Evolutionary conservation across 305 asterid species (phyloP).

Genomic region (Fraxinus floribunda): DNA sequence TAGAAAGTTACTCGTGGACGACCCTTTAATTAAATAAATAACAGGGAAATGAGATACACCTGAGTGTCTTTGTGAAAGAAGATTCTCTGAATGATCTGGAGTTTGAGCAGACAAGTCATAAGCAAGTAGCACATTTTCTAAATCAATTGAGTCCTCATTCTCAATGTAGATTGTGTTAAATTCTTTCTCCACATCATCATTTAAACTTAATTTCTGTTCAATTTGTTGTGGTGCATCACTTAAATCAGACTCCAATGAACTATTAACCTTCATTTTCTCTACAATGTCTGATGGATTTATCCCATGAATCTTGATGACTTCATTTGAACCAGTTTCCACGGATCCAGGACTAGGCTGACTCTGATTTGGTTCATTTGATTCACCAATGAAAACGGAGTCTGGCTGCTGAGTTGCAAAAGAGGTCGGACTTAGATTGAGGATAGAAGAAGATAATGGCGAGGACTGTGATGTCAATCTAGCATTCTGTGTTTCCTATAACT

Average conservation of each 20-base stretch:
- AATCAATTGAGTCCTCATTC: slow-evolving; percentile 45
- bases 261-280: slow-evolving; percentile 41
- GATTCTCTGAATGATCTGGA: slow-evolving; percentile 43
- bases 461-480: slow-evolving; percentile 45
- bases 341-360: slow-evolving; percentile 64
- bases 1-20: not conserved
- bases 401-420: slow-evolving; percentile 54
- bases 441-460: slow-evolving; percentile 48
- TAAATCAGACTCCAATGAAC: slow-evolving; percentile 53
- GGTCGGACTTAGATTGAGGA: slow-evolving; percentile 49
- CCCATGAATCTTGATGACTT: slow-evolving; percentile 28
- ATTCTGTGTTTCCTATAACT: slow-evolving; percentile 54
- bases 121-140: slow-evolving; percentile 37
- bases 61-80: slow-evolving; percentile 35
- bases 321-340: slow-evolving; percentile 61
- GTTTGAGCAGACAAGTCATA: slow-evolving; percentile 46
- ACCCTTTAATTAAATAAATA: slow-evolving; percentile 9
- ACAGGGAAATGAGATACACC: slow-evolving; percentile 31
- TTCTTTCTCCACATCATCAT: slow-evolving; percentile 57
- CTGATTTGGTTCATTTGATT: slow-evolving; percentile 51
- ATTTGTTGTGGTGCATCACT: slow-evolving; percentile 62
- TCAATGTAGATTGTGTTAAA: slow-evolving; percentile 37
- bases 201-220: slow-evolving; percentile 76
- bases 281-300: slow-evolving; percentile 28
- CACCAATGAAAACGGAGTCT: slow-evolving; percentile 45